phyloP scores from a whole-genome alignment of 2,329 filamentous ascomycete genomes.

The Cladophialophora chaetospira region DNA sequence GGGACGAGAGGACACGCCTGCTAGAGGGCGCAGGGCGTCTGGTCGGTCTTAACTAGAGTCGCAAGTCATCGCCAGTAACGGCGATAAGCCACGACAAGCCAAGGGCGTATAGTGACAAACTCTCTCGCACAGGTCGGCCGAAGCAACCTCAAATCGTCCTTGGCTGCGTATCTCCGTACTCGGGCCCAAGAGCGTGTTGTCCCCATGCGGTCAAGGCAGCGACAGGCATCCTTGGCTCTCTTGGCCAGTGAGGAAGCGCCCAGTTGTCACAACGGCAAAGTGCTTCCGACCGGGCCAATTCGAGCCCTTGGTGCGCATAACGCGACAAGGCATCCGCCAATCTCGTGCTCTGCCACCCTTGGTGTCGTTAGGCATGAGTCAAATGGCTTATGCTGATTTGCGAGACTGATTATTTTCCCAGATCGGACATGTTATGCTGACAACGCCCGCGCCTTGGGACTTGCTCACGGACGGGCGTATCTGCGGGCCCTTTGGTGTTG shows the following conservation, averaged over 20 bases:
- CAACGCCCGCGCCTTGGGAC: constrained; percentile 15
- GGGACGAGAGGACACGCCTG: not conserved
- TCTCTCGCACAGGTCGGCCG: constrained; percentile 1
- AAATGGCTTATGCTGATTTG: constrained; percentile 21
- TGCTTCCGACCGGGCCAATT: constrained; percentile 18
- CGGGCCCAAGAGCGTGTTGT: not conserved
- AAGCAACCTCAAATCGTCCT: not conserved
- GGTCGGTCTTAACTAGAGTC: not conserved
- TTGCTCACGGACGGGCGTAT: not conserved
- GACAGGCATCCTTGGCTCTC: no score
- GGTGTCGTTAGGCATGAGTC: constrained; percentile 23
- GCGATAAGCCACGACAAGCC: not conserved
- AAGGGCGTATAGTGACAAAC: not conserved
- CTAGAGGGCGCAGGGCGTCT: constrained; percentile 3
- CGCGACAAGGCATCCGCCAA: constrained; percentile 16
- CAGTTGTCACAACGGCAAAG: constrained; percentile 10
- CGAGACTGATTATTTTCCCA: not conserved
- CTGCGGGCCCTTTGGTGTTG: constrained; percentile 6
- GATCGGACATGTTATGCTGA: constrained; percentile 9
- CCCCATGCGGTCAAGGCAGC: constrained; percentile 6
- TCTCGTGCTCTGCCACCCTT: constrained; percentile 11
- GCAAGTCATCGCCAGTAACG: not conserved
- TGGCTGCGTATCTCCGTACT: not conserved
- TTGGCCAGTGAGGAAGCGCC: not conserved
- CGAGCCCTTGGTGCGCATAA: constrained; percentile 1